A percentile compares a stretch with the other conserved stretches of the same genome.
Conservation (phyloP, 495 filamentous ascomycete genomes). For the Usnea hakonensis region DNA sequence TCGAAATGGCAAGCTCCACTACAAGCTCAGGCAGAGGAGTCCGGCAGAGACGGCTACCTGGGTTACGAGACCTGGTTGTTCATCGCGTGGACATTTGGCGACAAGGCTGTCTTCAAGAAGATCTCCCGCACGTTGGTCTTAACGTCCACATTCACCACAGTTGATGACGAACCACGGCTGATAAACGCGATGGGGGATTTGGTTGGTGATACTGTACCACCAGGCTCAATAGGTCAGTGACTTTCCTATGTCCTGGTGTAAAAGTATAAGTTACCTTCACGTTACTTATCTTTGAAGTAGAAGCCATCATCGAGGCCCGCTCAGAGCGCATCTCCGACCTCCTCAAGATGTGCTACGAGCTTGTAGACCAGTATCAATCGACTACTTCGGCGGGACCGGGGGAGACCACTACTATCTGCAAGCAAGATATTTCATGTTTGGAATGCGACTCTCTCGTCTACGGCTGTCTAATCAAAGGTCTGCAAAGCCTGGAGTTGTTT, state of each 20-base stretch:
- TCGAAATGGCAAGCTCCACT: neutral
- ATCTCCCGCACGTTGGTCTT: neutral
- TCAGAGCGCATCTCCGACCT: neutral
- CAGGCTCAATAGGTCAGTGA: neutral
- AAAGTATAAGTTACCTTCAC: neutral
- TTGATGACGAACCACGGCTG: neutral
- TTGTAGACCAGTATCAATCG: neutral
- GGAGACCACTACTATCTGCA: neutral
- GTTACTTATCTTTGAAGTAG: neutral
- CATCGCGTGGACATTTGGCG: slow-evolving; percentile 7
- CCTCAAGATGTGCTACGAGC: neutral
- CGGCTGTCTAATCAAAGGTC: neutral
- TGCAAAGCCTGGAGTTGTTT: neutral
- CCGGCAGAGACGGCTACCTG: neutral
- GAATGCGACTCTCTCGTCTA: neutral
- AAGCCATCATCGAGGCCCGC: neutral
- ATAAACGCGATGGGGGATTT: neutral
- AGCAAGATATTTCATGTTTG: accelerated
- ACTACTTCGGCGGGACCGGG: neutral
- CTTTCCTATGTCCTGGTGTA: too few relatives aligned
- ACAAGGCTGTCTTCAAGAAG: neutral
- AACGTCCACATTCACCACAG: neutral
- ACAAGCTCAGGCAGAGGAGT: neutral
- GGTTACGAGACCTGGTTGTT: slow-evolving; percentile 1
- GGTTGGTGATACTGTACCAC: neutral